Percentiles rank a stretch among this genome's conserved stretches.
Conservation (phyloP, 2,329 filamentous ascomycete species). For the Paramyrothecium sp. region DNA sequence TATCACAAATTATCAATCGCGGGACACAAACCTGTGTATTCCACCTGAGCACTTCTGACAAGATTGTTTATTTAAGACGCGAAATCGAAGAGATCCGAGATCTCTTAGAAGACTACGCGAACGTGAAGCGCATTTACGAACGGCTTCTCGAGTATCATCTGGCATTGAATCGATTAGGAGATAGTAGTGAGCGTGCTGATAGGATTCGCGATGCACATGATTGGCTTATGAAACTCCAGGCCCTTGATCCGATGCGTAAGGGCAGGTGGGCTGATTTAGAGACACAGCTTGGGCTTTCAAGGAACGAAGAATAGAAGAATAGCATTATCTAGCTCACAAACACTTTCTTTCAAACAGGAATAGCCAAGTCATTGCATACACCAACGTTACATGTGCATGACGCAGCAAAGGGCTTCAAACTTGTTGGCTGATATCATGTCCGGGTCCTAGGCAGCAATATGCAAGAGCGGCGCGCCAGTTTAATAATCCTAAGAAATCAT, state of each 20-base stretch:
- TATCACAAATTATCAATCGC: constrained; percentile 62
- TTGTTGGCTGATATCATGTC: too few relatives aligned
- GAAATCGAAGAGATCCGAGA: constrained; percentile 76
- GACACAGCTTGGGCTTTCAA: constrained; percentile 33
- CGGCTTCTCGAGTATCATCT: constrained; percentile 74
- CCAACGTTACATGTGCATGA: too few relatives aligned
- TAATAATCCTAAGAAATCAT: too few relatives aligned
- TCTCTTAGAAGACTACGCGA: constrained; percentile 56
- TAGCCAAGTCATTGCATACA: too few relatives aligned
- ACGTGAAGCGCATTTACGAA: constrained; percentile 84
- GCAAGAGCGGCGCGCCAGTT: too few relatives aligned
- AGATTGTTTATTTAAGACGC: constrained; percentile 61
- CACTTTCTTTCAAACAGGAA: too few relatives aligned
- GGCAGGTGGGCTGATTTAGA: constrained; percentile 76
- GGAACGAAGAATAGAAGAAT: too few relatives aligned
- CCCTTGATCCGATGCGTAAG: constrained; percentile 70
- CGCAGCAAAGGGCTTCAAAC: too few relatives aligned
- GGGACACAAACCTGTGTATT: constrained; percentile 60
- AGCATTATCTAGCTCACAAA: too few relatives aligned
- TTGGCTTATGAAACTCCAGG: constrained; percentile 66
- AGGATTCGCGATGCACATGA: constrained; percentile 44
- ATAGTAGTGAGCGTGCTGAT: constrained; percentile 32
- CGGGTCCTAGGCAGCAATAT: too few relatives aligned
- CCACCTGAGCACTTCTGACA: constrained; percentile 59
- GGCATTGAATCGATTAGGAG: constrained; percentile 51